These are phyloP conservation scores for Fusarium sterilihyphosum DNA, from an alignment of 2,329 filamentous ascomycete species.

Conservation along the genomic window DNA sequence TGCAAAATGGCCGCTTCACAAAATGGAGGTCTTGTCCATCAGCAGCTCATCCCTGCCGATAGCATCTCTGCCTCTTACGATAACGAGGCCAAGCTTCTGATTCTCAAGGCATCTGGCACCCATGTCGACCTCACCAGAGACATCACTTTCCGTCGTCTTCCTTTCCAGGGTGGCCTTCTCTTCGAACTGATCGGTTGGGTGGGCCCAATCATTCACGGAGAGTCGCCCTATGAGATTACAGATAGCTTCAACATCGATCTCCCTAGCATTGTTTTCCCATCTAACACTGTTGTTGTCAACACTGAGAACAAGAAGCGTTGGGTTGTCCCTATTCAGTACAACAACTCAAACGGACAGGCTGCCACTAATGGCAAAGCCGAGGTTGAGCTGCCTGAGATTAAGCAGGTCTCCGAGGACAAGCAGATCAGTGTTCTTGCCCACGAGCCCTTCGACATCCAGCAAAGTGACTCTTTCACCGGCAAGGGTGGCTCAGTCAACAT, in stretches of 20 bases:
- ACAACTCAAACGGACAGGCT: background rate
- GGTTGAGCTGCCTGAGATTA: conserved; percentile 1
- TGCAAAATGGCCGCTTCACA: background rate
- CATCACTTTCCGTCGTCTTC: conserved; percentile 7
- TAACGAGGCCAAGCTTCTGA: background rate
- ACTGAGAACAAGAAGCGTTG: conserved; percentile 16
- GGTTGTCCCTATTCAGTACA: conserved; percentile 12
- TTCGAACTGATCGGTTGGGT: conserved; percentile 15
- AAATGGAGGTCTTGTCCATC: background rate
- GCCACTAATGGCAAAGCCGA: background rate
- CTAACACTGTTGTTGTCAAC: conserved; percentile 20
- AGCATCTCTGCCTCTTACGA: conserved; percentile 15
- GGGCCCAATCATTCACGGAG: background rate
- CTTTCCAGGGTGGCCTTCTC: conserved; percentile 16
- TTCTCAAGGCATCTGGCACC: conserved; percentile 9
- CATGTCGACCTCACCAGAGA: conserved; percentile 10
- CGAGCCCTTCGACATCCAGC: conserved; percentile 6
- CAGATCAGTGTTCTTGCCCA: background rate
- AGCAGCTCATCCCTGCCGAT: conserved; percentile 13
- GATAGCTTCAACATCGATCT: conserved; percentile 14
- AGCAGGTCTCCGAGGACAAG: background rate
- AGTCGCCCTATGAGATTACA: conserved; percentile 5
- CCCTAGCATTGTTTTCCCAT: background rate
- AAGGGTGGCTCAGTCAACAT: conserved; percentile 9
- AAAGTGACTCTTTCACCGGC: conserved; percentile 9